Evolutionary conservation across 2,329 filamentous ascomycete genomes (phyloP), one percentile per base, ranked within the genome.

Genomic region (Ascocoryne sarcoides): DNA sequence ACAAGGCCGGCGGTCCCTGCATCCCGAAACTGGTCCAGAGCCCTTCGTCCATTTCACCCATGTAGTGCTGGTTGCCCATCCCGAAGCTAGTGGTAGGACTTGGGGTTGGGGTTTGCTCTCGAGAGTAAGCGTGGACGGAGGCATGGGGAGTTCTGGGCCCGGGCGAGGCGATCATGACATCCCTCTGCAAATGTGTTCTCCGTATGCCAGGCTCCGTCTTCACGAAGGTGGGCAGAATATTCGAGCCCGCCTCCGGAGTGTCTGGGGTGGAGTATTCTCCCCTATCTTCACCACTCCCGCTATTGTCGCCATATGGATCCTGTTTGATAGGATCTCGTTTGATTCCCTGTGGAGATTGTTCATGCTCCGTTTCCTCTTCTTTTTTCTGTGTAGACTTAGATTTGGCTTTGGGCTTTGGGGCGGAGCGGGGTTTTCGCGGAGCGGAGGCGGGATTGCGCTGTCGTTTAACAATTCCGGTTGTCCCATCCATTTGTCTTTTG

Each of bases 401-500:
- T 12, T 26, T 26, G 23, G 12, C 12, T 7, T 7, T 7, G 7
- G 7, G 7, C 7, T 26, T 26, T 26, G 7, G 7, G 7, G 7
- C 23, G 23, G 12, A 7, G 7, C 23, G 23, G 23, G 7, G 7
- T 26, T 12, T 26, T 7, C 23, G 23, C 7, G 23, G 23, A 12
- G 23, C 7, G 12, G 12, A 7, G 7, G 23, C 12, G 7, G 23
- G 23, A 7, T 7, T 12, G 7, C 23, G 23, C 12, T 26, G 23
- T 7, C 23, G 23, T 26, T 12, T 26, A 7, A 7, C 23, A 7
- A 26, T 7, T 26, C 7, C 7, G 7, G 23, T 26, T 7, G 23
- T 12, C 10, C 66, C 66, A 44, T 75, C 71, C 62, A 72, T 70
- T 34, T 73, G 68, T 40, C 66, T 62, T 43, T 63, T 67, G 57